A percentile compares a stretch with the other conserved stretches of the same genome.
Conservation (phyloP, 345 rosid species). For the Melaleuca alternifolia region DNA sequence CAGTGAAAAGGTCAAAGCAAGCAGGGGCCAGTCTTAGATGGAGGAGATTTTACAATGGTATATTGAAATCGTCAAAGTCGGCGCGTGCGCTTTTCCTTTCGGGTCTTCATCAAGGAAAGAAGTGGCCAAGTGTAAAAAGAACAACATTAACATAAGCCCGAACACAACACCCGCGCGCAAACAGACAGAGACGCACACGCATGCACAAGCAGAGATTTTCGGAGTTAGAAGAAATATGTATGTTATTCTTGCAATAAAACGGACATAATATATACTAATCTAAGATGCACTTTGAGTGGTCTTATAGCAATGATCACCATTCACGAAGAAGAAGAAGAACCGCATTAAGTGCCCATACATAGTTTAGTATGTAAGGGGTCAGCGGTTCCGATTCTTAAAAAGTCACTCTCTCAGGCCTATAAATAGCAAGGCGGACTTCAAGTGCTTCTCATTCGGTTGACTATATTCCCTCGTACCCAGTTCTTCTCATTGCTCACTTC, state of each 20-base stretch:
- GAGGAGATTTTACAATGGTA: background rate
- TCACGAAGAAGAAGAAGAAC: background rate
- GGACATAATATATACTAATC: background rate
- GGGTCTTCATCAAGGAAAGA: background rate
- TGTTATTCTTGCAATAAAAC: background rate
- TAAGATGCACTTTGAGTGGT: background rate
- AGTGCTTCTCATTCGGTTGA: background rate
- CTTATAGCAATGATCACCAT: background rate
- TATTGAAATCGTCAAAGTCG: background rate
- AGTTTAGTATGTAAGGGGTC: background rate
- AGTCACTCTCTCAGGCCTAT: background rate
- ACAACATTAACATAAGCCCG: background rate
- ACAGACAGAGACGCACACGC: background rate
- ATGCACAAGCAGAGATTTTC: background rate
- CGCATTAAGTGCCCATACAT: background rate
- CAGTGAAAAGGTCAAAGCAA: background rate
- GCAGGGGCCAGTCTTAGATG: background rate
- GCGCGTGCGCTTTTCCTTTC: background rate
- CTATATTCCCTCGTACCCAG: background rate
- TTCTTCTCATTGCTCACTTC: background rate
- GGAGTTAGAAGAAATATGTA: background rate
- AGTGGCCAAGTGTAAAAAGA: background rate
- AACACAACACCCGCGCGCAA: too few relatives aligned
- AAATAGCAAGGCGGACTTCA: background rate
- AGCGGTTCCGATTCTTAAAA: background rate